Percentiles rank a stretch among this genome's conserved stretches.
Evolutionary conservation across 164 flowering plant genomes (phyloP).

Genomic region (Umbilicus rupestris): DNA sequence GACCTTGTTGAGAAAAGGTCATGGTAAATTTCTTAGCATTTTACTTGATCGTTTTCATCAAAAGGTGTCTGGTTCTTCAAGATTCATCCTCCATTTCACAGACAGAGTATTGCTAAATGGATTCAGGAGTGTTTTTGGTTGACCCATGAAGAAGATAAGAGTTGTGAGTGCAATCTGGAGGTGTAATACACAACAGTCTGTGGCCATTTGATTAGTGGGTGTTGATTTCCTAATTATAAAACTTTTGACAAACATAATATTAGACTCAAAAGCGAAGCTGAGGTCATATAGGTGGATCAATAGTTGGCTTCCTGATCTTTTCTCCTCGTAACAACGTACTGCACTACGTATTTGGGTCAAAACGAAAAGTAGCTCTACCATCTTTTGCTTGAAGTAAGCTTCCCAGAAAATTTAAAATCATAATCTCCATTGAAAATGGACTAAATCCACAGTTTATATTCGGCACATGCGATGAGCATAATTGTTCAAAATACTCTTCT

Average conservation of each 20-base stretch:
- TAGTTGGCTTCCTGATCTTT: neutral
- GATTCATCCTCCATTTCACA: neutral
- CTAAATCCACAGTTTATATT: neutral
- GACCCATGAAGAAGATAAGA: neutral
- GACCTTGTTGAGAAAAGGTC: neutral
- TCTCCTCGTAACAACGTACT: no score
- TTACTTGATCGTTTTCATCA: neutral
- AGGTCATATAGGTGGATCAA: neutral
- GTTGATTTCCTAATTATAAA: neutral
- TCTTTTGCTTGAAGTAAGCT: no score
- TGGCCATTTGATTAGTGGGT: constrained; percentile 2
- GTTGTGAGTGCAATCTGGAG: neutral
- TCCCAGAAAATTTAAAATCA: neutral
- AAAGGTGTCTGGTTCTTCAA: neutral
- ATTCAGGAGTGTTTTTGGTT: neutral
- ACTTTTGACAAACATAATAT: neutral
- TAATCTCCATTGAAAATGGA: neutral
- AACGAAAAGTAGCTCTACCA: no score
- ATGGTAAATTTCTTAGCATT: no score
- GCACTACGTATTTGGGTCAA: no score
- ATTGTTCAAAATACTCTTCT: neutral
- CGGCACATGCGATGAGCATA: neutral
- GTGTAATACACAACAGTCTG: neutral
- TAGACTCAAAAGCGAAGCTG: neutral
- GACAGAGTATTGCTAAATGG: neutral